Percentiles rank a stretch among this genome's conserved stretches.
phyloP scores from a whole-genome alignment of 2,329 filamentous ascomycete genomes.

The Verticillium zaregamsianum region DNA sequence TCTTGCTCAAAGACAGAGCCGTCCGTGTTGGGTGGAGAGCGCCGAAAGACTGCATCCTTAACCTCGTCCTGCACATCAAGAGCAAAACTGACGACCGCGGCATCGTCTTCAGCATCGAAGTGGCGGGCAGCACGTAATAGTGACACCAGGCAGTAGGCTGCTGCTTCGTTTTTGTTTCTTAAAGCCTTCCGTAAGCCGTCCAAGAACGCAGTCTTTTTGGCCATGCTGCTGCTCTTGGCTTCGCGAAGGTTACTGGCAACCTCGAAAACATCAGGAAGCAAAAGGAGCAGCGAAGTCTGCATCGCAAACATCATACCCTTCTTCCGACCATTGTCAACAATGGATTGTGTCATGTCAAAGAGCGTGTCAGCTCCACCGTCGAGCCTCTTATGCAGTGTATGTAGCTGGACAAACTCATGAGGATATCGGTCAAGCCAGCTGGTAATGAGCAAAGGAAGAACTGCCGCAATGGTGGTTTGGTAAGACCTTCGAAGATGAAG shows the following conservation, averaged over 20 bases:
- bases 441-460: slow-evolving; percentile 58
- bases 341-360: slow-evolving; percentile 64
- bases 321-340: slow-evolving; percentile 53
- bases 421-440: slow-evolving; percentile 64
- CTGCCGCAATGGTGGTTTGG: slow-evolving; percentile 59
- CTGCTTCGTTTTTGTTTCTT: slow-evolving; percentile 61
- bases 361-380: slow-evolving; percentile 63
- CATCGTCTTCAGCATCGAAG: slow-evolving; percentile 59
- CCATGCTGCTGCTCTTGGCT: slow-evolving; percentile 56
- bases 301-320: slow-evolving; percentile 56
- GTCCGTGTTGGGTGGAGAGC: slow-evolving; percentile 41
- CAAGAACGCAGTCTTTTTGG: slow-evolving; percentile 63
- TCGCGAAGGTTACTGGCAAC: slow-evolving; percentile 65
- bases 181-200: slow-evolving; percentile 60
- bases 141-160: slow-evolving; percentile 61
- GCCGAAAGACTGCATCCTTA: slow-evolving; percentile 59
- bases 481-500: slow-evolving; percentile 61
- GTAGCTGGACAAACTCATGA: slow-evolving; percentile 59
- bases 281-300: slow-evolving; percentile 57
- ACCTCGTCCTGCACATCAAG: slow-evolving; percentile 68
- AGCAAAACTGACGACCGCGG: slow-evolving; percentile 61
- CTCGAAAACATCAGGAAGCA: slow-evolving; percentile 66
- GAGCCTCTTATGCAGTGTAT: slow-evolving; percentile 56
- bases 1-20: slow-evolving; percentile 55
- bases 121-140: slow-evolving; percentile 60